Evolutionary conservation across 2,329 filamentous ascomycete genomes (phyloP), one percentile per base, ranked within the genome.

Genomic region (Penicillium sp.): DNA sequence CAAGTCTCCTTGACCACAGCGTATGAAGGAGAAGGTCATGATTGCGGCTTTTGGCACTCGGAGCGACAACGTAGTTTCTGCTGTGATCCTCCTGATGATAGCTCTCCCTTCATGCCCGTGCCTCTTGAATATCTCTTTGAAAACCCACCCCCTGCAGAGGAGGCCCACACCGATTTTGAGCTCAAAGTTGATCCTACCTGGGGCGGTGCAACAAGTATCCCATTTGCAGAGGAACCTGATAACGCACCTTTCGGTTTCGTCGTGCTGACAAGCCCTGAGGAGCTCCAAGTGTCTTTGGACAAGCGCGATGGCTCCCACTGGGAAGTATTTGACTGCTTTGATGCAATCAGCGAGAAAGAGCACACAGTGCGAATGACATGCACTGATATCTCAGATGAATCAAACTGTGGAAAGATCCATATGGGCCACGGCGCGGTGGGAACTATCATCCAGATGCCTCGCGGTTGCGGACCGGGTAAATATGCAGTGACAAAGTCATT

Each of bases 301-400:
- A 74, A 72, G 61, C 68, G 76, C 18, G 75, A 79, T 53, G 76
- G 76, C 11, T 78, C 75, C 3, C 71, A 76, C 64, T 78, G 72
- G 76, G 76, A 76, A 13, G 30, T 79, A 7, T 74, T 73, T 44
- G 59, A 67, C 60, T 78, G 76, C 64, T 26, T 59, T 27, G 64
- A 73, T 23, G 47, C 52, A 0, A 39, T 55, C 6, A 62, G 48
- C 41, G 67, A 73, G 27, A 66, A 56, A 1, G 57, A 59, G 14
- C 74, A 76, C 1, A 75, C 70, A 0, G 63, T 76, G 4, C 64
- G 62, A n/a, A 71, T 72, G 61, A 59, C 76, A 0, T 78, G 71
- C 56, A 76, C 66, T 0, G 69, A 77, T 45, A 10, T 53, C 9
- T 66, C 64, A 1, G 61, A 65, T 2, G 49, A 62, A 30, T 70